phyloP scores from a whole-genome alignment of 306 rosid genomes.

The Oxytropis ochrocephala region DNA sequence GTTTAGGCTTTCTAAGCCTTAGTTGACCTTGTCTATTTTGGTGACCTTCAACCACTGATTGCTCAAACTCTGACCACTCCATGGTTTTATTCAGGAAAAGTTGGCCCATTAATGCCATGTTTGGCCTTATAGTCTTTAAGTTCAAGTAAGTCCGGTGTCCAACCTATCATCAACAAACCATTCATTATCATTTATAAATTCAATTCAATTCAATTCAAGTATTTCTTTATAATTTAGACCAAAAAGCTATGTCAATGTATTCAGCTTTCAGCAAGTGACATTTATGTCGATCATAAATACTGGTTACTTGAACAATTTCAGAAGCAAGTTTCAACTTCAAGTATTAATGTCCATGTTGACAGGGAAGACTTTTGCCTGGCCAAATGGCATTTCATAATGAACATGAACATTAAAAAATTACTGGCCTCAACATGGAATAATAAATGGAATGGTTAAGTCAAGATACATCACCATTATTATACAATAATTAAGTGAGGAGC shows the following conservation, averaged over 20 bases:
- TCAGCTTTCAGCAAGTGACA: neutral
- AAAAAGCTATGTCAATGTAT: neutral
- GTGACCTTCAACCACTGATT: slow-evolving; percentile 68
- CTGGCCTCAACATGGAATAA: slow-evolving; percentile 10
- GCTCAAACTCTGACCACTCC: slow-evolving; percentile 69
- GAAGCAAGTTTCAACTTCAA: too few relatives aligned
- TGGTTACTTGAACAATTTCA: neutral
- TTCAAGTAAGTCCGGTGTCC: slow-evolving; percentile 88
- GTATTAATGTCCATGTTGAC: neutral
- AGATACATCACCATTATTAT: neutral
- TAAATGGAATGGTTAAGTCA: neutral
- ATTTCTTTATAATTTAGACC: neutral
- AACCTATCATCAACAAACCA: slow-evolving; percentile 50
- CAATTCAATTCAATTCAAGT: neutral
- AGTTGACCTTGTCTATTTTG: slow-evolving; percentile 77
- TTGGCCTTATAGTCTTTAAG: slow-evolving; percentile 89
- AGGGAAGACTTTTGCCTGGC: neutral
- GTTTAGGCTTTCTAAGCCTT: slow-evolving; percentile 82
- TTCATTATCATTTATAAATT: neutral
- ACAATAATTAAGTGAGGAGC: neutral
- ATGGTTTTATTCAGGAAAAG: slow-evolving; percentile 83
- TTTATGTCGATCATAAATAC: neutral
- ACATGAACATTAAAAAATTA: neutral
- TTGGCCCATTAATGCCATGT: slow-evolving; percentile 85
- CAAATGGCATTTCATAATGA: slow-evolving; percentile 4